These are phyloP conservation scores for Boletus sp. DNA, from an alignment of 1,284 basidiomycete species.

Conservation along the genomic window DNA sequence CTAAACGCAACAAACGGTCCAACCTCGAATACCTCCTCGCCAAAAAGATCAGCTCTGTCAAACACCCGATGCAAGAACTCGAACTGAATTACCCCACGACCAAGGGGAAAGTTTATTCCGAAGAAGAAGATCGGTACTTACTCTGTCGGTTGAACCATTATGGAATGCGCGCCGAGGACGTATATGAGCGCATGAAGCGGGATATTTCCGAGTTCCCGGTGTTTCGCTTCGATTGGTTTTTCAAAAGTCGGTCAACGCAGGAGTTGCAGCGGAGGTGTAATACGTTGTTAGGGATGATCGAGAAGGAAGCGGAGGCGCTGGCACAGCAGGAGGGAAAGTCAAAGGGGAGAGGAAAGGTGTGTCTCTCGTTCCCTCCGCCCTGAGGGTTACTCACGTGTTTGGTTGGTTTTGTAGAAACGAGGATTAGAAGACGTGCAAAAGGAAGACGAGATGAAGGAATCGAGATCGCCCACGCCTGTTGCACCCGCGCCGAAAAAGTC, in stretches of 20 bases:
- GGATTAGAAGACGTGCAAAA: constrained; percentile 65
- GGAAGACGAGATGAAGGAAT: constrained; percentile 52
- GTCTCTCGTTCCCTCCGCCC: constrained; percentile 15
- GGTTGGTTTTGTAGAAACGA: constrained; percentile 50
- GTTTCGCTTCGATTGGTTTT: constrained; percentile 99
- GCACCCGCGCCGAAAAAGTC: constrained; percentile 46
- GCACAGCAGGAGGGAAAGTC: constrained; percentile 66
- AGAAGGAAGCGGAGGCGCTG: constrained; percentile 79
- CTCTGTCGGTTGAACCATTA: constrained; percentile 91
- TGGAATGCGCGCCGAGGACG: constrained; percentile 89
- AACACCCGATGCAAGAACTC: constrained; percentile 92
- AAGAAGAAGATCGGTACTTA: constrained; percentile 97
- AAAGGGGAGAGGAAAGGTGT: constrained; percentile 63
- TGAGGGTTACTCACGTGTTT: background rate
- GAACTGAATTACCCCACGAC: constrained; percentile 94
- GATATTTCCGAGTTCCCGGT: constrained; percentile 95
- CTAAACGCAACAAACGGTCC: constrained; percentile 83
- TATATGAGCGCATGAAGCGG: constrained; percentile 94
- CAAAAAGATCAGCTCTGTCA: constrained; percentile 79
- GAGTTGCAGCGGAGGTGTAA: constrained; percentile 90
- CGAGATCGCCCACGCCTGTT: constrained; percentile 56
- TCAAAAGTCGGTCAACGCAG: constrained; percentile 91
- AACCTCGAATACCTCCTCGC: constrained; percentile 76
- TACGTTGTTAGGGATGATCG: constrained; percentile 87
- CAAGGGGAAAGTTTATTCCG: constrained; percentile 93